A percentile compares a stretch with the other conserved stretches of the same genome.
Evolutionary conservation across 2,329 filamentous ascomycete species (phyloP).

Genomic region (Pyricularia sp.): DNA sequence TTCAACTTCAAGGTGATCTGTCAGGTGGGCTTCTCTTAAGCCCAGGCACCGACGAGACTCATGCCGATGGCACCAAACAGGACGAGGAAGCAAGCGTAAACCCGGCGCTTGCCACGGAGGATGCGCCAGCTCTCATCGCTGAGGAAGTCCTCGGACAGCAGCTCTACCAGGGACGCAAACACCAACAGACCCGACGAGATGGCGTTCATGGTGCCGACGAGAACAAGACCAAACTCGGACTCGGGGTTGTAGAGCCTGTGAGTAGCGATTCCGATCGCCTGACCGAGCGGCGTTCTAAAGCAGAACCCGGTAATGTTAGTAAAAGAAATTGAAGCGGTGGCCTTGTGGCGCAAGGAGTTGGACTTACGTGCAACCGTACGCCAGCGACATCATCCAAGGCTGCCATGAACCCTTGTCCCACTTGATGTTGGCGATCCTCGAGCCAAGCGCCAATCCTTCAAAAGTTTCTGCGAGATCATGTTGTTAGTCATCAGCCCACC

Average conservation of each 20-base stretch:
- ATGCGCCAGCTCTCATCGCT: conserved; percentile 53
- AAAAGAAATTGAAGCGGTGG: neutral
- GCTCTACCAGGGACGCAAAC: conserved; percentile 63
- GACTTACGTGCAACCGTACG: conserved; percentile 44
- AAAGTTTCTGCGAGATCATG: conserved; percentile 28
- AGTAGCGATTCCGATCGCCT: conserved; percentile 61
- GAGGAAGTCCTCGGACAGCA: conserved; percentile 63
- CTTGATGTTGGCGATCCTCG: conserved; percentile 49
- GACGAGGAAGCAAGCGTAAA: conserved; percentile 47
- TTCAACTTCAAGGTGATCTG: neutral
- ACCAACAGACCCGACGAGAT: conserved; percentile 63
- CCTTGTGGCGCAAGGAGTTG: neutral
- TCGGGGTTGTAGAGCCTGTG: conserved; percentile 61
- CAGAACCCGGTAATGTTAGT: neutral
- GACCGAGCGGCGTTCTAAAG: conserved; percentile 58
- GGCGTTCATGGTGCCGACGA: conserved; percentile 67
- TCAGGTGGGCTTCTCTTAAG: conserved; percentile 13
- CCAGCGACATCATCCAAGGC: conserved; percentile 47
- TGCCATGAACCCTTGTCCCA: conserved; percentile 31
- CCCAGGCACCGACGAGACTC: conserved; percentile 57
- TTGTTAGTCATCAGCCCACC: conserved; percentile 5
- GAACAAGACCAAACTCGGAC: conserved; percentile 55
- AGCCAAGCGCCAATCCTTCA: conserved; percentile 52
- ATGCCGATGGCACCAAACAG: conserved; percentile 51
- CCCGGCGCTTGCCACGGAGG: conserved; percentile 41